phyloP scores from a whole-genome alignment of 2,329 filamentous ascomycete species.

The Claviceps purpurea region DNA sequence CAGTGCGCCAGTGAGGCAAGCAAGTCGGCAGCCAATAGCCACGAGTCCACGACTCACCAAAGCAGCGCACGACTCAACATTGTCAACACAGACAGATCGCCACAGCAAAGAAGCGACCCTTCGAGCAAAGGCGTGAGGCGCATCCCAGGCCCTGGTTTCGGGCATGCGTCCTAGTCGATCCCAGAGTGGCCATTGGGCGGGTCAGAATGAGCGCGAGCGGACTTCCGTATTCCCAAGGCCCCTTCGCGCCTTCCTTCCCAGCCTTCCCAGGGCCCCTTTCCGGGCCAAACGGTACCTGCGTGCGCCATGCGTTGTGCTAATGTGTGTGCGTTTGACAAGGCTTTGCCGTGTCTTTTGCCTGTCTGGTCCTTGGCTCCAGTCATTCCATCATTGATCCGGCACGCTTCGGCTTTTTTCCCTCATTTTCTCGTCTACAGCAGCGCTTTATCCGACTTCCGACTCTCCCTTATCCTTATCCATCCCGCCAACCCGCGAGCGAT shows the following conservation, averaged over 20 bases:
- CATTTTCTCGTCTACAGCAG: not conserved
- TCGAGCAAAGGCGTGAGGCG: too few relatives aligned
- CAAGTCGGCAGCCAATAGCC: too few relatives aligned
- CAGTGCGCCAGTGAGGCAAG: too few relatives aligned
- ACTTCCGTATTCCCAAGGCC: not conserved
- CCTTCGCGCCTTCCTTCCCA: not conserved
- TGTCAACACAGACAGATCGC: too few relatives aligned
- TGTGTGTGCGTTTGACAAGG: not conserved
- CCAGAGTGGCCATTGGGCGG: too few relatives aligned
- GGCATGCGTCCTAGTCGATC: too few relatives aligned
- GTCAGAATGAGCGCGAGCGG: not conserved
- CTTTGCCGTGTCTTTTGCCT: not conserved
- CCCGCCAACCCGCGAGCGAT: not conserved
- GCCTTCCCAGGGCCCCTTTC: not conserved
- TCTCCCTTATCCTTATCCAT: not conserved
- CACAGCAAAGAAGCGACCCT: too few relatives aligned
- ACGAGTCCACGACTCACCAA: too few relatives aligned
- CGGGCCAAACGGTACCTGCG: constrained; percentile 1
- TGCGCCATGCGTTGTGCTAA: constrained; percentile 1
- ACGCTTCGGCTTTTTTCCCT: not conserved
- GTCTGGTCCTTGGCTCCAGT: not conserved
- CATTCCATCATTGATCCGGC: not conserved
- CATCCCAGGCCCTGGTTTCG: too few relatives aligned
- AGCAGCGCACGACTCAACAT: too few relatives aligned
- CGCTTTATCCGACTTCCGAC: not conserved